Evolutionary conservation across 257 asterid genomes (phyloP), one percentile per base, ranked within the genome.

Genomic region (Parsonsia alboflavescens): DNA sequence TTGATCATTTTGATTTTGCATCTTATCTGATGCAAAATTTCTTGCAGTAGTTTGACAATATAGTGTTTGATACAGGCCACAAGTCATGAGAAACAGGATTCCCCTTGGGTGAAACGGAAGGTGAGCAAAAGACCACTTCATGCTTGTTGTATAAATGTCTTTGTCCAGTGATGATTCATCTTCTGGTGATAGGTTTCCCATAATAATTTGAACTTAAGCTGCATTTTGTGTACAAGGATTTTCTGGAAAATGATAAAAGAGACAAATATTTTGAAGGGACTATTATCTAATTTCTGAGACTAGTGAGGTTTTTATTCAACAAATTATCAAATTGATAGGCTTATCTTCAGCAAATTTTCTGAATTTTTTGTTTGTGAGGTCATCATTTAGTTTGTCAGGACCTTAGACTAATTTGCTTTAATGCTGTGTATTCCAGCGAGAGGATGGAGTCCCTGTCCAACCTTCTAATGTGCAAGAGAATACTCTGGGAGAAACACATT

Each of bases 31-130:
- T 5, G 5, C 8, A 7, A 28, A 53, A 8, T 10, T 33, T 53
- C 19, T 56, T 28, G 41, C 63, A 21, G 12, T 22, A 21, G 58
- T 57, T 22, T 82, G 75, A 77, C 73, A 28, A 26, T 75, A 28
- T 66, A 46, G 16, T 13, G 26, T 80, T 7, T 83, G 57, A 79
- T 83, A 59, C 96, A 92, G 91, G 91, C 79, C 53, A 10, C 79
- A n/a, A 80, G 73, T 59, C 77, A 84, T 68, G 84, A 83, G 76
- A 66, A 64, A 78, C 89, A 76, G 69, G 91, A 74, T 73, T 88
- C 92, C 68, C 85, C 90, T 67, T 88, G 75, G 81, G 76, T 78
- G 24, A 92, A 94, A 75, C 90, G 81, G 83, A 86, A 84, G 98
- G 99, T 90, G 75, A 73, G 89, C 72, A 62, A 8, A 79, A 62